Evolutionary conservation across 2,329 filamentous ascomycete genomes (phyloP).

Genomic region (Ascochyta fabae): DNA sequence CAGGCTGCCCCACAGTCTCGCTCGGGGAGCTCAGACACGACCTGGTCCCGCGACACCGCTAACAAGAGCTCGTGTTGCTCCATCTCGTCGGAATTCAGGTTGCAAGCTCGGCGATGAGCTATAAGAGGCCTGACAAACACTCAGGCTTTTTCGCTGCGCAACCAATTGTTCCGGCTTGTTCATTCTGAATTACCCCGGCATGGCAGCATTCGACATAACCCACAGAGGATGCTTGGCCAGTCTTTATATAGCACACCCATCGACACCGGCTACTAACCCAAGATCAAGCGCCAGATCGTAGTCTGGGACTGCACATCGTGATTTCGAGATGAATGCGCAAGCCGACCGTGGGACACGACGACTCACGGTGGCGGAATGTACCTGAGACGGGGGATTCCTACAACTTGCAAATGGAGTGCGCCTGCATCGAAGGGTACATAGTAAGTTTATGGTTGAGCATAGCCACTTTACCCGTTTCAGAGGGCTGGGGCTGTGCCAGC

Average conservation of each 20-base stretch:
- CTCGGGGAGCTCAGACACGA: conserved; percentile 7
- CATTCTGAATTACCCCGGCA: not conserved
- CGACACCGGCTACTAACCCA: conserved; percentile 9
- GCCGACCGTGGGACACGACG: not conserved
- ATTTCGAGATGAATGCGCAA: not conserved
- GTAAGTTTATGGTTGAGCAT: conserved; percentile 5
- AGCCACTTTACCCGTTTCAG: conserved; percentile 19
- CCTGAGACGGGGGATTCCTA: conserved; percentile 2
- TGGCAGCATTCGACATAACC: not conserved
- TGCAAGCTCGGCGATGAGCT: not conserved
- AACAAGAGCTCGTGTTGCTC: conserved; percentile 9
- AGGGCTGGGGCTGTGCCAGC: conserved; percentile 42
- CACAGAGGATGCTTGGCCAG: conserved; percentile 16
- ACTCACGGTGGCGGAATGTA: not conserved
- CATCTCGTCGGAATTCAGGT: not conserved
- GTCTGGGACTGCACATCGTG: not conserved
- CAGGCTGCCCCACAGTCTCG: conserved; percentile 7
- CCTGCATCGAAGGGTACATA: conserved; percentile 1
- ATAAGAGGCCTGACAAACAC: conserved; percentile 1
- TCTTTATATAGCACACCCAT: conserved; percentile 25
- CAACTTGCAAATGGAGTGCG: conserved; percentile 1
- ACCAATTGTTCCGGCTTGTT: conserved; percentile 3
- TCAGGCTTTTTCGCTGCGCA: not conserved
- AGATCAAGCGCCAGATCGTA: conserved; percentile 4
- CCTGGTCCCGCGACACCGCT: conserved; percentile 1